Evolutionary conservation across 2,329 filamentous ascomycete genomes (phyloP), one percentile per base, ranked within the genome.

Genomic region (Alternaria gaisen): DNA sequence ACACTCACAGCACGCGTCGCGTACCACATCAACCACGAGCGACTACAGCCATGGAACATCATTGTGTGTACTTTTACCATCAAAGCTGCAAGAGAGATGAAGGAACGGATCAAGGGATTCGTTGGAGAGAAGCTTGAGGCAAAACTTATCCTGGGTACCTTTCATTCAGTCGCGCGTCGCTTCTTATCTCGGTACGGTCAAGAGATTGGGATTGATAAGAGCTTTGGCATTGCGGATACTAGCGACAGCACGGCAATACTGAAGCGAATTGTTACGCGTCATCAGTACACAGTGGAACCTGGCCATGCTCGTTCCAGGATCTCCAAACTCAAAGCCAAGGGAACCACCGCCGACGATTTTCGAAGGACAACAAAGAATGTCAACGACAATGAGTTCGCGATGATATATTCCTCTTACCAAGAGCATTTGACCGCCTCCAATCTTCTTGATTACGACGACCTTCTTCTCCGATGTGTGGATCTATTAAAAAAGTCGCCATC

Each of bases 51-150:
- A 72, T 88, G 91, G 81, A 93, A 97, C 80, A 89, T 98, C 71
- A 89, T 99, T 61, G 94, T 97, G 61, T 95, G 94, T 63, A 98
- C 94, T 0, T 99, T 99, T 75, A 99, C 95, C 2, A 93, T 97
- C 77, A 98, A 98, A 78, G 94, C 95, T 1, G 92, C 94, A 18
- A 87, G 86, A 18, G 94, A 98, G 81, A 99, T 99, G 94, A 93
- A 93, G 72, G 89, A 93, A 73, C 88, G 94, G 8, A 92, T 98
- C 58, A 88, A 89, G 0, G 90, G 86, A 60, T 85, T 92, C n/a
- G 84, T 98, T n/a, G 93, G 93, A 1, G 86, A 90, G 61, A 89
- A 89, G 6, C 81, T 89, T 16, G 91, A 93, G 74, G 89, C 86
- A 56, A 91, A 89, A 71, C 84, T 99, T 65, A 86, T 97, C 32